Base-by-base conservation (phyloP, 352 stramenopile species). In the Globisporangium cylindrosporum region DNA sequence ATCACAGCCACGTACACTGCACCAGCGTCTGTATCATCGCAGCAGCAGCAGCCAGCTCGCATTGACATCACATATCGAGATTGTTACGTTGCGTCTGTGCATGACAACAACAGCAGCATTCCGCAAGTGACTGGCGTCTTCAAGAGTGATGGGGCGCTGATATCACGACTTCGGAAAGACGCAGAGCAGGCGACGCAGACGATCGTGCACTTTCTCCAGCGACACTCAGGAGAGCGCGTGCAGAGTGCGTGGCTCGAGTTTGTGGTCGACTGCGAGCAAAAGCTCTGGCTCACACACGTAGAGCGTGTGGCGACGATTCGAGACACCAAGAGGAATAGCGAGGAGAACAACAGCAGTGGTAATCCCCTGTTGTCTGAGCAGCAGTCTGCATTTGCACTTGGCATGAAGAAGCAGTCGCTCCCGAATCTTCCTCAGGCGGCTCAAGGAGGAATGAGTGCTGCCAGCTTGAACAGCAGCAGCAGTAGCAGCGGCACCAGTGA, bases 261-360 rank as follows among this genome's bases (percentile, higher is more conserved):
- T 55, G 75, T 83, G 2, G 58, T 70, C 1, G 75, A 83, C 54
- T 59, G 55, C 18, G 73, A 65, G 24, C 67, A 80, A 10, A 74
- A 27, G 1, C 49, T 87, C 2, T 87, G 79, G 77, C 72, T 87
- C n/a, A 76, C 66, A 34, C 72, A 82, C 54, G 60, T 81, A 32
- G 59, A 65, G 1, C 69, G 72, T 1, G 67, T 78, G 6, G 2
- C n/a, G 24, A 48, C 25, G 51, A 27, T 34, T 49, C 43, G 46
- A 38, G 38, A 57, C 20, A 55, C n/a, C 36, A 62, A 20, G 15
- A 51, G 32, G 2, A 7, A n/a, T 46, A 3, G 4, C 27, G 49
- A 32, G 25, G 41, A 48, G 15, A 48, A n/a, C 15, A 18, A n/a
- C 18, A 59, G 18, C 8, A 24, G 4, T n/a, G 29, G 29, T 7